Evolutionary conservation across 2,329 filamentous ascomycete genomes (phyloP), one percentile per base, ranked within the genome.

Genomic region (Xylariaceae sp.): DNA sequence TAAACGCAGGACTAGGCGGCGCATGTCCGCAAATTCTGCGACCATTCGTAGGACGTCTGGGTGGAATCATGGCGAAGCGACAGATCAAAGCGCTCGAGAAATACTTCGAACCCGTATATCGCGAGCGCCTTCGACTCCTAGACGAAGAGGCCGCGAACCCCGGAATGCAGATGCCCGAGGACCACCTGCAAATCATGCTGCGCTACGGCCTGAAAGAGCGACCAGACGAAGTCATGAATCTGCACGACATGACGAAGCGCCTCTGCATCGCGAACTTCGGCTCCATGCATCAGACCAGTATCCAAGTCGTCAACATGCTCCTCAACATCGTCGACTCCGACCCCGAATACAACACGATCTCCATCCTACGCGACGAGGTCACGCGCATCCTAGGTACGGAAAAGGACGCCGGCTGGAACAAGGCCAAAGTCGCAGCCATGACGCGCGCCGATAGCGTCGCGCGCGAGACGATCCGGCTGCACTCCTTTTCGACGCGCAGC

Each of bases 321-420:
- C 71, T 79, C 44, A 76, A 80, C 55, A 71, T 80, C 1, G 51
- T 79, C 3, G 73, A 66, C 4, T 76, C 75, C 0, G 74, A 78
- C 50, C 54, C 68, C 1, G 71, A 77, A 51, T 72, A 69, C 56
- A 68, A 73, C 57, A 78, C 75, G 13, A 70, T 78, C 4, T 54
- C 70, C 1, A 61, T 67, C 0, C 65, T 80, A 0, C 73, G 75
- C 2, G 68, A 75, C 6, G 77, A 80, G 64, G 66, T 74, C 2
- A 61, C 64, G 1, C 62, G 63, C 5, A 61, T 76, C 4, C 64
- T 76, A n/a, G 58, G 61, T 2, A 49, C 55, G 35, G 53, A 57
- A 15, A 55, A 53, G 44, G n/a, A 49, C 4, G 13, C 35, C 5
- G 48, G n/a, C 11, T 80, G 78, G 78, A 76, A 73, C 4, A 78